A percentile compares a stretch with the other conserved stretches of the same genome.
These are phyloP conservation scores for Metschnikowia matae DNA, from an alignment of 805 yeast genomes.

Conservation along the genomic window DNA sequence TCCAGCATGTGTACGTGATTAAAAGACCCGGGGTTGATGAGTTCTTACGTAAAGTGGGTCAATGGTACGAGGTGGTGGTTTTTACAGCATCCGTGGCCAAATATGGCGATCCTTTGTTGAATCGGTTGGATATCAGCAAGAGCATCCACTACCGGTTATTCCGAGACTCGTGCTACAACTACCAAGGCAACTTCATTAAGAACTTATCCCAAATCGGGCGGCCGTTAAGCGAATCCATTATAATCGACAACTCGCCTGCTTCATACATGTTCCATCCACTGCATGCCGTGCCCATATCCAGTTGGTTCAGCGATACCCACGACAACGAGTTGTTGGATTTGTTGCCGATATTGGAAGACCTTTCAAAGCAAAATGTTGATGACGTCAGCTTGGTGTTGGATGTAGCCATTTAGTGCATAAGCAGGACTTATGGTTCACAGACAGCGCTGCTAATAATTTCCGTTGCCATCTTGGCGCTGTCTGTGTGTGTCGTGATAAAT, in stretches of 20 bases:
- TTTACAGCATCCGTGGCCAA: conserved; percentile 95
- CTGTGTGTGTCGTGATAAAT: conserved; percentile 1
- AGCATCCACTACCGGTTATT: conserved; percentile 87
- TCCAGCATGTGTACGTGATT: conserved; percentile 92
- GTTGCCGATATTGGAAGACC: conserved; percentile 84
- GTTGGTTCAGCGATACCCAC: conserved; percentile 98
- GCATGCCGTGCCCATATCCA: conserved; percentile 93
- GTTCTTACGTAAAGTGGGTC: conserved; percentile 76
- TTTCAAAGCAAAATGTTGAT: conserved; percentile 66
- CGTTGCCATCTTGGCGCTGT: not conserved
- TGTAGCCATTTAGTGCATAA: conserved; percentile 46
- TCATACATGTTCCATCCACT: conserved; percentile 98
- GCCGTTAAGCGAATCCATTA: conserved; percentile 78
- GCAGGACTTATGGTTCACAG: conserved; percentile 18
- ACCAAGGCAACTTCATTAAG: conserved; percentile 92
- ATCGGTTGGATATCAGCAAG: conserved; percentile 73
- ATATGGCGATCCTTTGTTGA: conserved; percentile 93
- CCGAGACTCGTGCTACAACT: conserved; percentile 89
- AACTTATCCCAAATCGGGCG: conserved; percentile 92
- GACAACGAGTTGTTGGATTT: conserved; percentile 93
- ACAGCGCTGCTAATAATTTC: not conserved
- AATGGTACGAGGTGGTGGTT: conserved; percentile 89
- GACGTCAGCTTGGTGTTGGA: conserved; percentile 87
- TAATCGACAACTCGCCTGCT: conserved; percentile 96
- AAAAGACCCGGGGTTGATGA: conserved; percentile 98